Percentiles rank a stretch among this genome's conserved stretches.
Conservation (phyloP, 1,284 basidiomycete species). For the Irpex sp. region DNA sequence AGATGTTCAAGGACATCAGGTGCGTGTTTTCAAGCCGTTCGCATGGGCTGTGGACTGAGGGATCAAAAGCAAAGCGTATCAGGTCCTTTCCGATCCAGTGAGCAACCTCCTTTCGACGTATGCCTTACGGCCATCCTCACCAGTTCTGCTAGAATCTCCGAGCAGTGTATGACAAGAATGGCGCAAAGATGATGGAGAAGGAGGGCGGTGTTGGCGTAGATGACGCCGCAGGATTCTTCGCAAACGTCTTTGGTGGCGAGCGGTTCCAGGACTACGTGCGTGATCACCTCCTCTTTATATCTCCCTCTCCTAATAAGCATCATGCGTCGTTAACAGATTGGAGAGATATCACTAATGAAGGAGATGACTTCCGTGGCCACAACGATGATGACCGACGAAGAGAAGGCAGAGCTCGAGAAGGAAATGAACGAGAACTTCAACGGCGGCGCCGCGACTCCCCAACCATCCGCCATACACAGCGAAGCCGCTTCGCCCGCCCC, state of each 20-base stretch:
- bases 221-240: conserved; percentile 89
- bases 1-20: conserved; percentile 94
- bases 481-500: background rate
- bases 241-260: conserved; percentile 90
- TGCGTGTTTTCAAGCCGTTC: conserved; percentile 25
- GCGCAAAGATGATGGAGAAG: conserved; percentile 83
- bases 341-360: conserved; percentile 91
- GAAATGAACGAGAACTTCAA: conserved; percentile 46
- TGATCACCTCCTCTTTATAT: conserved; percentile 14
- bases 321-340: conserved; percentile 53
- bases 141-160: conserved; percentile 64
- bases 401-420: conserved; percentile 83
- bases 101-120: conserved; percentile 22
- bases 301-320: background rate
- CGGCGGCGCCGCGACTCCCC: background rate
- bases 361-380: conserved; percentile 82
- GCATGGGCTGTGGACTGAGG: background rate
- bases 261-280: conserved; percentile 82
- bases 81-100: conserved; percentile 83
- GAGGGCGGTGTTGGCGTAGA: conserved; percentile 71
- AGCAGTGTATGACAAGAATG: conserved; percentile 94
- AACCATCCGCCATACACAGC: conserved; percentile 14
- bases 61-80: conserved; percentile 78
- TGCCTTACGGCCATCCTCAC: background rate
- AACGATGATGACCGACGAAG: conserved; percentile 86